Percentiles rank a stretch among this genome's conserved stretches.
phyloP scores from a whole-genome alignment of 2,329 filamentous ascomycete genomes.

The Arthroderma sp. region DNA sequence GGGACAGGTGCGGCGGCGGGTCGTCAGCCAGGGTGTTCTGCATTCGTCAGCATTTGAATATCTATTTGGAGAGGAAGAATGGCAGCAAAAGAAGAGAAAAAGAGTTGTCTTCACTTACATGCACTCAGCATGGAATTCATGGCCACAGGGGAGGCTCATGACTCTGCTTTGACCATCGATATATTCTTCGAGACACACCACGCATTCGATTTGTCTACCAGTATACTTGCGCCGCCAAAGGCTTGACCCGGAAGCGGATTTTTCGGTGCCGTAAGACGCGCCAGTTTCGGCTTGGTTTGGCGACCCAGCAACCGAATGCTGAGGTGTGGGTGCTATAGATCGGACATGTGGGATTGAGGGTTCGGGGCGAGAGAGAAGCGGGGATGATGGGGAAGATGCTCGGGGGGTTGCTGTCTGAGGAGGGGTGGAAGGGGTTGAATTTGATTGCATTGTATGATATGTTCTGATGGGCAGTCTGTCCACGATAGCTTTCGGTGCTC shows the following conservation, averaged over 20 bases:
- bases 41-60: slow-evolving; percentile 12
- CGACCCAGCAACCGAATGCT: slow-evolving; percentile 2
- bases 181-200: slow-evolving; percentile 94
- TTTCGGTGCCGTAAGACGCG: slow-evolving; percentile 29
- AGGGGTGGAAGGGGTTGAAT: slow-evolving; percentile 43
- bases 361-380: slow-evolving; percentile 45
- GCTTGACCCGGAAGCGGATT: slow-evolving; percentile 24
- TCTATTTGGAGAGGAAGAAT: slow-evolving; percentile 1
- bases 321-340: slow-evolving; percentile 17
- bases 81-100: neutral
- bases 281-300: slow-evolving; percentile 1
- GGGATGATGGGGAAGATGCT: slow-evolving; percentile 60
- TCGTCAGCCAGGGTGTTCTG: slow-evolving; percentile 93
- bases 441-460: slow-evolving; percentile 68
- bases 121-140: slow-evolving; percentile 96
- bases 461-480: slow-evolving; percentile 89
- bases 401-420: slow-evolving; percentile 50
- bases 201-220: slow-evolving; percentile 67
- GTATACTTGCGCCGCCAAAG: slow-evolving; percentile 45
- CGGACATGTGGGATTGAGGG: slow-evolving; percentile 15
- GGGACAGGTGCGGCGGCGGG: slow-evolving; percentile 86
- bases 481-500: slow-evolving; percentile 93
- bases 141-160: slow-evolving; percentile 93
- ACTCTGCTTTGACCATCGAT: slow-evolving; percentile 85
- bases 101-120: slow-evolving; percentile 54